These are phyloP conservation scores for Chytriomyces confervae DNA, from an alignment of 192 early-diverging fungal genomes.

Conservation along the genomic window DNA sequence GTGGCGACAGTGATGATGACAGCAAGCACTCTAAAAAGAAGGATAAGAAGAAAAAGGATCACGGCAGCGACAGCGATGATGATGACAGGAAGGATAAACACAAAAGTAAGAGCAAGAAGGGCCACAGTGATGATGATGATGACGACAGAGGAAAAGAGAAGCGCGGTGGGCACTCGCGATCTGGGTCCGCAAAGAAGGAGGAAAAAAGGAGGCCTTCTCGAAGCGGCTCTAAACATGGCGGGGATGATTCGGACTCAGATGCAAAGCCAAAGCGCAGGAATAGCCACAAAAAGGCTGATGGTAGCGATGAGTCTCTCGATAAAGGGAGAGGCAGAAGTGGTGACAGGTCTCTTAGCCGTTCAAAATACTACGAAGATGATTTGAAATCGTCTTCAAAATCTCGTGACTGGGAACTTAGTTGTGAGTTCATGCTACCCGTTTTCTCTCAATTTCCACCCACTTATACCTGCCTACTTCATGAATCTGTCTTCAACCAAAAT, in stretches of 20 bases:
- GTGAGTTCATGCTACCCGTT: not conserved
- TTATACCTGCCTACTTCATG: not conserved
- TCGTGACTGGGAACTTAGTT: not conserved
- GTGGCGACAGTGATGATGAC: not conserved
- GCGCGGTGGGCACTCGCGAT: conserved; percentile 9
- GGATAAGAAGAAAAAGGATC: not conserved
- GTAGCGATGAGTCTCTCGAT: conserved; percentile 22
- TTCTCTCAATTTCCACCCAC: not conserved
- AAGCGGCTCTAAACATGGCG: conserved; percentile 5
- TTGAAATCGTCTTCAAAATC: not conserved
- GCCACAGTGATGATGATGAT: not conserved
- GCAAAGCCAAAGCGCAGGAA: not conserved
- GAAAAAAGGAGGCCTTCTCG: not conserved
- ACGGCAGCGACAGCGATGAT: conserved; percentile 10
- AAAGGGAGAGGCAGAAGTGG: conserved; percentile 10
- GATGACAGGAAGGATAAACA: not conserved
- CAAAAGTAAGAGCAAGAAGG: conserved; percentile 13
- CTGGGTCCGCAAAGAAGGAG: conserved; percentile 12
- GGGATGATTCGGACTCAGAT: conserved; percentile 18
- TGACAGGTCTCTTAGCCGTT: not conserved
- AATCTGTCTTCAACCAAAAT: not conserved
- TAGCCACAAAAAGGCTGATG: conserved; percentile 10
- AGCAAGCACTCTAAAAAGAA: conserved; percentile 4
- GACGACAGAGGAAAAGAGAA: not conserved
- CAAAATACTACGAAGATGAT: not conserved